Base-by-base conservation (phyloP, 441 rosid genomes). In the Populus tomentosa region DNA sequence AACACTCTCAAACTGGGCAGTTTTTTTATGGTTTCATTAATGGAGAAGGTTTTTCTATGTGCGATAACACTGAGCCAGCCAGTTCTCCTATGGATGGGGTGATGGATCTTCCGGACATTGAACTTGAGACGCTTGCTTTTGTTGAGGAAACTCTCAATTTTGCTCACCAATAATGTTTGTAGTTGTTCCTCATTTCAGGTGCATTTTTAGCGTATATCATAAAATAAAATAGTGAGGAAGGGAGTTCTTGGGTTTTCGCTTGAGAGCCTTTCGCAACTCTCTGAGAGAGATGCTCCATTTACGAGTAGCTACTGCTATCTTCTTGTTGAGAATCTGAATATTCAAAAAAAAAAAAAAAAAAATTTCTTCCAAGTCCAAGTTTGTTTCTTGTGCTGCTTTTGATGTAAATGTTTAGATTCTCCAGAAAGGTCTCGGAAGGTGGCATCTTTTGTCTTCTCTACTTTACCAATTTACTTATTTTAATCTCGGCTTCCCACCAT, bases 101-200 rank as follows among this genome's bases (percentile, higher is more conserved):
- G 14, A 73, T 74, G 36, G 80, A 80, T 75, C 83, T 86, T 68
- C 78, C 84, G 0, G 24, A 78, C 36, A 73, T 80, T 56, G 79
- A 81, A 73, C 80, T 71, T 40, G 79, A 85, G 11, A 83, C 71
- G 59, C 53, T 83, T 69, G 84, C 83, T 64, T 82, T 82, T 79
- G 80, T 84, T 4, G 89, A 86, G 42, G 85, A 59, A 76, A 42
- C 75, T 50, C 61, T 84, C 67, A 71, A 81, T 75, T 75, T 77
- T 68, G 28, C 59, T 21, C 75, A 77, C 70, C 65, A 56, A 38
- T 80, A 53, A 74, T 42, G 72, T 78, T 80, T 75, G 77, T 64
- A 73, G 82, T 67, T 73, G 33, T 64, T 59, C 18, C 24, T 20
- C n/a, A 35, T 28, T 24, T 28, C 21, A 24, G 32, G 13, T 18